phyloP scores from a whole-genome alignment of 2,329 filamentous ascomycete species.

The Aspergillus sp. region DNA sequence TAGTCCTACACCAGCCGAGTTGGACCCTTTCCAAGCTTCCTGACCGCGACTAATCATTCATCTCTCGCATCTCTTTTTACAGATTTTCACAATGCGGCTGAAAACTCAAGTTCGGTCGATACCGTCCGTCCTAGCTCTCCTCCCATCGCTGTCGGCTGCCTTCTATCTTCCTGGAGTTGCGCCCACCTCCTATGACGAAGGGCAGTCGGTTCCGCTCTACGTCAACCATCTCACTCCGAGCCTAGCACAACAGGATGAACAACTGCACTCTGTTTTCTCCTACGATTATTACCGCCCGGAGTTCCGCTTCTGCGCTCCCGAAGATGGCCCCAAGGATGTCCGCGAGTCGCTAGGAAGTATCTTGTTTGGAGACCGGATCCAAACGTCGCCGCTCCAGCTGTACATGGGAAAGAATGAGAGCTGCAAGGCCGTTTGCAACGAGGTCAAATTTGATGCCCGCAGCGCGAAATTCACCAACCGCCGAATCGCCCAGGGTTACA shows the following conservation, averaged over 20 bases:
- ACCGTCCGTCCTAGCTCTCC: conserved; percentile 28
- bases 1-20: background rate
- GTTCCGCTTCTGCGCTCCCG: conserved; percentile 85
- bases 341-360: conserved; percentile 94
- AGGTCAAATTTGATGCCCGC: conserved; percentile 62
- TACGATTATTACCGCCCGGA: conserved; percentile 92
- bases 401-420: conserved; percentile 83
- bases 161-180: conserved; percentile 98
- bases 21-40: conserved; percentile 1
- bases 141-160: conserved; percentile 52
- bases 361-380: conserved; percentile 93
- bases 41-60: conserved; percentile 5
- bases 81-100: conserved; percentile 36
- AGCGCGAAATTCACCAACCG: conserved; percentile 77
- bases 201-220: conserved; percentile 77
- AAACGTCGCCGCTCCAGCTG: conserved; percentile 90
- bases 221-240: conserved; percentile 93
- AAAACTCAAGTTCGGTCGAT: conserved; percentile 30
- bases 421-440: conserved; percentile 76
- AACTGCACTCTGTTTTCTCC: conserved; percentile 86
- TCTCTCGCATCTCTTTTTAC: conserved; percentile 17
- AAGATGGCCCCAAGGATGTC: conserved; percentile 72
- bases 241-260: conserved; percentile 71
- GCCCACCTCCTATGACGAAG: conserved; percentile 82
- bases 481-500: conserved; percentile 81